phyloP scores from a whole-genome alignment of 2,329 filamentous ascomycete species.

The Hypoxylon sp. region DNA sequence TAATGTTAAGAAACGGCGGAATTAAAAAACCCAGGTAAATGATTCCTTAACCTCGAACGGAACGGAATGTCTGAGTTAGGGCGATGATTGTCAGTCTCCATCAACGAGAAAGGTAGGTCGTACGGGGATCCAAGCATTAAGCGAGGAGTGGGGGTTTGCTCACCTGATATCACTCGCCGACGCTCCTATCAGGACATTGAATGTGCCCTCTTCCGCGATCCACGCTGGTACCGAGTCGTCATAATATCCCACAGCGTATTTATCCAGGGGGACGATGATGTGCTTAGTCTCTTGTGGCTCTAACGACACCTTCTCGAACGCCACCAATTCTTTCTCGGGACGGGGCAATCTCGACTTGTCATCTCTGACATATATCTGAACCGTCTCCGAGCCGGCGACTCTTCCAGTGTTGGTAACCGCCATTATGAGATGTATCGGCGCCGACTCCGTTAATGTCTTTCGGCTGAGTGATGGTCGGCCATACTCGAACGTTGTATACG shows the following conservation, averaged over 20 bases:
- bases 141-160: constrained; percentile 50
- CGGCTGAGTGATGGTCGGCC: constrained; percentile 67
- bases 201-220: constrained; percentile 76
- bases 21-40: constrained; percentile 75
- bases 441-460: constrained; percentile 58
- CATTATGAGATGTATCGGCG: constrained; percentile 62
- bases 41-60: constrained; percentile 74
- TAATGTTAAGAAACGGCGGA: constrained; percentile 3
- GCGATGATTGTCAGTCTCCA: constrained; percentile 46
- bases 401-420: constrained; percentile 69
- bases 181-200: constrained; percentile 73
- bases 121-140: constrained; percentile 26
- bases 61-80: constrained; percentile 59
- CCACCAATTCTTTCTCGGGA: constrained; percentile 79
- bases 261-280: constrained; percentile 62
- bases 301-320: constrained; percentile 76
- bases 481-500: constrained; percentile 79
- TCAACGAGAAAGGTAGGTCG: constrained; percentile 22
- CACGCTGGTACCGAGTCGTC: constrained; percentile 71
- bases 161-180: constrained; percentile 75
- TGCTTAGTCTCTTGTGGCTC: constrained; percentile 69
- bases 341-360: constrained; percentile 73
- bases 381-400: constrained; percentile 71
- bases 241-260: constrained; percentile 72
- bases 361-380: constrained; percentile 78